phyloP scores from a whole-genome alignment of 495 filamentous ascomycete species.

The Daldinia grandis region DNA sequence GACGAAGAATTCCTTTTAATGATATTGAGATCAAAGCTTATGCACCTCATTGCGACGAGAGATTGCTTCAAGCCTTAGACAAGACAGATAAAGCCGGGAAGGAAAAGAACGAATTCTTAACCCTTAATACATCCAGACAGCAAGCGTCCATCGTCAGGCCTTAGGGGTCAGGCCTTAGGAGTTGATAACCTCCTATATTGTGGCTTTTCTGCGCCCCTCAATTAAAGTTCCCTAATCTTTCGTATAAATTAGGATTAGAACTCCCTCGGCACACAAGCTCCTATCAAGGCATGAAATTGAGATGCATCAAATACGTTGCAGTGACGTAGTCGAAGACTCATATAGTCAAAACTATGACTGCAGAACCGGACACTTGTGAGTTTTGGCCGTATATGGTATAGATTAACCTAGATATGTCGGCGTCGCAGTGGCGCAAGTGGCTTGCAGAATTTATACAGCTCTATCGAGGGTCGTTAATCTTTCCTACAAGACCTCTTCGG shows the following conservation, averaged over 20 bases:
- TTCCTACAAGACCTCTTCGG: neutral
- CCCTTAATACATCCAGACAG: neutral
- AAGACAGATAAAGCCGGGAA: neutral
- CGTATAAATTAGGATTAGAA: neutral
- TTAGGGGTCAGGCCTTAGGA: neutral
- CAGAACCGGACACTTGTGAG: neutral
- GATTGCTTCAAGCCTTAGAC: conserved; percentile 1
- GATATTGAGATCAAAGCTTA: conserved; percentile 1
- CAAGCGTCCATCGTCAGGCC: neutral
- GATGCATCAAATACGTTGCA: neutral
- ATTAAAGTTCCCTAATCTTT: neutral
- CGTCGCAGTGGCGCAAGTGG: neutral
- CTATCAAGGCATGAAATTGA: neutral
- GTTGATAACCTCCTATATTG: neutral
- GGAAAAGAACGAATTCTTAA: neutral
- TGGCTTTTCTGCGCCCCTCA: neutral
- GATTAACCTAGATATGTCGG: neutral
- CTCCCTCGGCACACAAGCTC: neutral
- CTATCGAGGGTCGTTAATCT: neutral
- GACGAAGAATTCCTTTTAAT: conserved; percentile 5
- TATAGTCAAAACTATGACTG: neutral
- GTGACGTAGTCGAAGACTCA: neutral
- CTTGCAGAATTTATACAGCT: neutral
- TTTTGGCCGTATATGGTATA: neutral
- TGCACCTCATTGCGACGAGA: conserved; percentile 3